These are phyloP conservation scores for Pseudogymnoascus sp. DNA, from an alignment of 2,329 filamentous ascomycete species.

Conservation along the genomic window DNA sequence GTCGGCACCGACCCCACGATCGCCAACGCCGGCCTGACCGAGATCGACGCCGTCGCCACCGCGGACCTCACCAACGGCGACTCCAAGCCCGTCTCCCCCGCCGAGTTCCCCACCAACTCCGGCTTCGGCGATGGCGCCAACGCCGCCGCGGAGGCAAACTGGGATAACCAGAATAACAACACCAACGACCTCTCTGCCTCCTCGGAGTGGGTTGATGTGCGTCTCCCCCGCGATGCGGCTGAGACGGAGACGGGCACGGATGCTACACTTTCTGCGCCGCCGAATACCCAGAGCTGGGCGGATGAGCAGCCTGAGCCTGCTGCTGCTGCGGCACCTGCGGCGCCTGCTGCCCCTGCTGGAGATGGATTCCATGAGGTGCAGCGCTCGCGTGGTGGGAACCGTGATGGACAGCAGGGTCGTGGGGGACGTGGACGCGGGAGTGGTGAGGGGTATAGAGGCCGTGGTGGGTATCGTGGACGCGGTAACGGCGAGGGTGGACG, in stretches of 20 bases:
- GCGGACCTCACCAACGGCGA: constrained; percentile 36
- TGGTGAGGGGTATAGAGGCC: constrained; percentile 41
- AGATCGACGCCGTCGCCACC: constrained; percentile 47
- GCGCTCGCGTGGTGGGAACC: constrained; percentile 50
- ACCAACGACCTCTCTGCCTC: constrained; percentile 26
- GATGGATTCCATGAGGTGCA: constrained; percentile 70
- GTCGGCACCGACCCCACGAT: constrained; percentile 56
- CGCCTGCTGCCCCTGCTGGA: constrained; percentile 34
- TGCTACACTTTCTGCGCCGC: constrained; percentile 44
- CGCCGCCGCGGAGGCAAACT: constrained; percentile 56
- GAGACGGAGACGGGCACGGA: constrained; percentile 63
- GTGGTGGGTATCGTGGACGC: constrained; percentile 37
- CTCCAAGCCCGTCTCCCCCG: constrained; percentile 30
- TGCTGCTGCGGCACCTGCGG: constrained; percentile 27
- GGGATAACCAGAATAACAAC: constrained; percentile 39
- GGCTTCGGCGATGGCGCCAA: constrained; percentile 46
- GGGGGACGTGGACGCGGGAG: constrained; percentile 46
- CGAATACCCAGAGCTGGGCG: constrained; percentile 66
- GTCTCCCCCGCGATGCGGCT: constrained; percentile 64
- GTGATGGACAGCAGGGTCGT: constrained; percentile 41
- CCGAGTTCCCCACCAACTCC: constrained; percentile 39
- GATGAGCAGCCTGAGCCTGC: constrained; percentile 61
- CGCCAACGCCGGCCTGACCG: constrained; percentile 57
- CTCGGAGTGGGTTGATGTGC: constrained; percentile 44
- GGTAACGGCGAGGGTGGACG: constrained; percentile 42